Conservation (phyloP, 225 moss, liverwort and hornwort species). For the Physcomitrellopsis africana region DNA sequence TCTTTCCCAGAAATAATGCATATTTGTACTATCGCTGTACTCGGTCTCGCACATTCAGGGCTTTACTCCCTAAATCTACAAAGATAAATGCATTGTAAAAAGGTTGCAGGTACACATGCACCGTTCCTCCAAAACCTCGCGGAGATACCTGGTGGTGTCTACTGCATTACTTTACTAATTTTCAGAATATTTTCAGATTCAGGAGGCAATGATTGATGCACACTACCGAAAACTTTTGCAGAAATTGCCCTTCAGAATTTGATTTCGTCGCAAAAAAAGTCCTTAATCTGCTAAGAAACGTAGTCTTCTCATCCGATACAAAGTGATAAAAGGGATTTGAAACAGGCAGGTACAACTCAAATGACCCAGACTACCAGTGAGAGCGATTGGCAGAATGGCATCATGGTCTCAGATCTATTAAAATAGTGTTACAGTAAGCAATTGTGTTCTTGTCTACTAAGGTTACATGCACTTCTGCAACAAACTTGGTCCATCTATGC, state of each 20-base stretch:
- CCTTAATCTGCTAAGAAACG: not conserved
- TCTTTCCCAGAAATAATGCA: too few species aligned
- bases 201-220: too few species aligned
- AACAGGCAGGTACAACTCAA: not conserved
- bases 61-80: too few species aligned
- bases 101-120: too few species aligned
- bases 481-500: not conserved
- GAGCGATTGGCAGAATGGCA: not conserved
- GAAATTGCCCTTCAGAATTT: not conserved
- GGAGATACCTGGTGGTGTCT: too few species aligned
- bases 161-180: too few species aligned
- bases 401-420: not conserved
- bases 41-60: too few species aligned
- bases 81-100: too few species aligned
- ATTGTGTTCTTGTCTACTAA: not conserved
- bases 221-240: too few species aligned
- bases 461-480: not conserved
- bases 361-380: not conserved
- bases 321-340: not conserved
- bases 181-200: too few species aligned
- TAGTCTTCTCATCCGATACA: not conserved
- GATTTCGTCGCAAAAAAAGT: not conserved
- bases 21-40: too few species aligned
- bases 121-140: too few species aligned
- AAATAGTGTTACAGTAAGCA: slow-evolving; percentile 5